Evolutionary conservation across 148 eudicot genomes (phyloP), one percentile per base, ranked within the genome.

Genomic region (Rheum nobile): DNA sequence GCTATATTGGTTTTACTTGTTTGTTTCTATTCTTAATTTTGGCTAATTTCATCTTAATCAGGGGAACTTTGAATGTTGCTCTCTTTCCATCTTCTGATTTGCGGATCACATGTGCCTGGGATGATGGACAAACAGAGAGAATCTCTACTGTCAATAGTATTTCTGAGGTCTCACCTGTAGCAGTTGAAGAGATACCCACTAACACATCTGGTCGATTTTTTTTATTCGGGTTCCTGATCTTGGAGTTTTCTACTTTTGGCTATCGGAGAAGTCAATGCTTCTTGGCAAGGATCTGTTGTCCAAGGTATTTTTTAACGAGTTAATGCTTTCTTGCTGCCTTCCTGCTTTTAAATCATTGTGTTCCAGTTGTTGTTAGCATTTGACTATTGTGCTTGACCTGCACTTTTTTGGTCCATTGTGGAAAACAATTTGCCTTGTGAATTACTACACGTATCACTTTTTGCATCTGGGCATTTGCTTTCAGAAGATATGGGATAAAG

Each of bases 41-140:
- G 19, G 21, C 6, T 4, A 32, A 65, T 32, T 31, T 65, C 41
- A 16, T 65, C 21, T 65, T 31, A 65, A 31, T 65, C 93, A 94
- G 98, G 85, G 98, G 98, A 67, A 88, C 80, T 68, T 80, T 94
- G 74, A 90, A 86, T 75, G 87, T 94, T 29, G 72, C 85, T 7
- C 96, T 94, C 28, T 78, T 94, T 81, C 96, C 98, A 61, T 87
- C 98, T 41, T 91, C 97, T 74, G 91, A 88, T 75, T 41, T 94
- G 83, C 86, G 93, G 12, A 71, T 95, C 72, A 84, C 89, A 76
- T 95, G 91, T 73, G 79, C 80, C 76, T 96, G 92, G 47, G 97
- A 95, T 68, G 82, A 88, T 80, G 97, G 97, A 32, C 81, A 41
- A 39, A 72, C 78, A 13, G 91, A 87, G 83, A 91, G 93, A 76